Percentiles rank a stretch among this genome's conserved stretches.
These are phyloP conservation scores for Apiospora rasikravindrae DNA, from an alignment of 2,329 filamentous ascomycete genomes.

Conservation along the genomic window DNA sequence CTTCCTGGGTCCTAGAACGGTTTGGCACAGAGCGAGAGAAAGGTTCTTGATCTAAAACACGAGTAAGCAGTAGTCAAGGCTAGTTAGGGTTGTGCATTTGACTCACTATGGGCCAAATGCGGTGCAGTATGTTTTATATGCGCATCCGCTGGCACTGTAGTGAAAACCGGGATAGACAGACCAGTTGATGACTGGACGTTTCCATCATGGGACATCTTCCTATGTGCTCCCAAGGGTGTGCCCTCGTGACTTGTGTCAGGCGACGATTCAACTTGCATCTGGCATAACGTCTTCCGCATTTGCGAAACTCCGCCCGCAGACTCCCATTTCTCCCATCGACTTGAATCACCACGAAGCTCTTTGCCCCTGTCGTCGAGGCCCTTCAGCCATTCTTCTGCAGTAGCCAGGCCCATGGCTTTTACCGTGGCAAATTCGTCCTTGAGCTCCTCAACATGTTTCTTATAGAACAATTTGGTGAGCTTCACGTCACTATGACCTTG, in stretches of 20 bases:
- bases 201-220: background rate
- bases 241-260: background rate
- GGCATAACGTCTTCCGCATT: background rate
- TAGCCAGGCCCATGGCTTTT: slow-evolving; percentile 68
- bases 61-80: background rate
- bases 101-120: background rate
- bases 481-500: slow-evolving; percentile 52
- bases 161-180: slow-evolving; percentile 27
- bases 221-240: background rate
- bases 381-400: slow-evolving; percentile 80
- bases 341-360: slow-evolving; percentile 62
- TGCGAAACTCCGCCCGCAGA: slow-evolving; percentile 41
- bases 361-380: slow-evolving; percentile 70
- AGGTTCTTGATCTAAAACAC: background rate
- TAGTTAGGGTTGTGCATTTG: background rate
- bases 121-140: background rate
- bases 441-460: slow-evolving; percentile 65
- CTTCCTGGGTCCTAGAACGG: slow-evolving; percentile 58
- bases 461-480: slow-evolving; percentile 70
- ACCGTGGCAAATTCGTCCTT: slow-evolving; percentile 67
- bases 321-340: slow-evolving; percentile 79
- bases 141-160: background rate
- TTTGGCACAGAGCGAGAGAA: slow-evolving; percentile 3
- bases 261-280: background rate
- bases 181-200: background rate